Base-by-base conservation (phyloP, 108 stramenopile genomes). In the Aurantiochytrium sp. region DNA sequence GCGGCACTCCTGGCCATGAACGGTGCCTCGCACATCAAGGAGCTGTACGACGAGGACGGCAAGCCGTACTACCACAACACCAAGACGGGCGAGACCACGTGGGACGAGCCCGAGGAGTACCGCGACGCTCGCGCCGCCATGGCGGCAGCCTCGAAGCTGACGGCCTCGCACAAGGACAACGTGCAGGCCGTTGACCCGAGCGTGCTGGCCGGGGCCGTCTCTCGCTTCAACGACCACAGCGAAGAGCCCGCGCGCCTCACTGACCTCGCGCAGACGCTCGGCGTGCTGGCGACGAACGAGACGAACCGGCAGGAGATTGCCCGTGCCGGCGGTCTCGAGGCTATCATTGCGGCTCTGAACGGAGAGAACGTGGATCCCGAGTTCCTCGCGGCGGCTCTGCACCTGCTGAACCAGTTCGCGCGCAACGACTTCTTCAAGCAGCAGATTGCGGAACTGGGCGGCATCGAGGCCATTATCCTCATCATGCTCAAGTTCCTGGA, bases 1-100 rank as follows among this genome's bases (percentile, higher is more conserved):
- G 32, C 50, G 3, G 53, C 52, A 4, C 27, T 86, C 21, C 30
- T 30, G 31, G 53, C 50, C 21, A 27, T 86, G 85, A n/a, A 8
- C 24, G 73, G 3, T 24, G 73, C 73, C 6, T 41, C 39, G 6
- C 73, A 81, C 73, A 52, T 81, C 34, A 81, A 69, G 68, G 48
- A 85, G 68, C 36, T 86, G 12, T 32, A 87, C 37, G 87, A 85
- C 52, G 69, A 88, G 32, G 36, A 48, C 50, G 87, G 87, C 50
- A 32, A 81, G 69, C 27, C 52, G 12, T 88, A 88, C 69, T 88
- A 42, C 36, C 21, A 37, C 87, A 87, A 87, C 69, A 22, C 86
- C 69, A 69, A 45, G 55, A 87, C 87, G 31, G 87, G 87, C 41
- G 68, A 69, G 45, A 73, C 69, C 37, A 85, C 69, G 1, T 85